Percentiles rank a stretch among this genome's conserved stretches.
phyloP scores from a whole-genome alignment of 768 basidiomycete species.

The Naganishia vaughanmartiniae region DNA sequence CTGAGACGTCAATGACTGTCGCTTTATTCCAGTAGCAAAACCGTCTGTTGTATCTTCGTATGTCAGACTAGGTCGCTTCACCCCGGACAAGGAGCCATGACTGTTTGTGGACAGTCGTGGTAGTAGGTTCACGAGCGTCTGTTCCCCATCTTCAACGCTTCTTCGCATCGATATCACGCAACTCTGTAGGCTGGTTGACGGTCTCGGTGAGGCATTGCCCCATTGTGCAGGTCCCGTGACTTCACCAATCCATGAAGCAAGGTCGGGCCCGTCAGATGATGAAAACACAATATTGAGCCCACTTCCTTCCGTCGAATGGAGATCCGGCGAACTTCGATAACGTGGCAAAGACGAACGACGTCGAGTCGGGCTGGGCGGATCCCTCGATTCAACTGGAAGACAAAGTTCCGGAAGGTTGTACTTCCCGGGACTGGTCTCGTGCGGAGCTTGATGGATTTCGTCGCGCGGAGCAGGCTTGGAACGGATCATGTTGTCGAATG shows the following conservation, averaged over 20 bases:
- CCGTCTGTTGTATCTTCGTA: not conserved
- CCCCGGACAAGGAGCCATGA: not conserved
- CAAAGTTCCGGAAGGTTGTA: not conserved
- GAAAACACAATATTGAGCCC: conserved; percentile 14
- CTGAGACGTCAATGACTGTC: not conserved
- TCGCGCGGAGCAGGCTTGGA: not conserved
- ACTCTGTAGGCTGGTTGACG: not conserved
- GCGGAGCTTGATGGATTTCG: not conserved
- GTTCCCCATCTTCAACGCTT: not conserved
- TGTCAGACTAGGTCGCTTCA: not conserved
- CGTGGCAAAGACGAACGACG: conserved; percentile 8
- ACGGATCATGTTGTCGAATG: not conserved
- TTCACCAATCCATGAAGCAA: not conserved
- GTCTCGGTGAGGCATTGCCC: too few relatives aligned
- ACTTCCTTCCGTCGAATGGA: not conserved
- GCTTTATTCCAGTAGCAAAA: not conserved
- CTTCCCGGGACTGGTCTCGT: conserved; percentile 1
- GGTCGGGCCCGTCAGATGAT: not conserved
- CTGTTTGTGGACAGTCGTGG: conserved; percentile 4
- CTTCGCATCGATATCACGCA: not conserved
- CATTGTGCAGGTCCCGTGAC: too few relatives aligned
- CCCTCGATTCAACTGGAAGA: not conserved
- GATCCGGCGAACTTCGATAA: conserved; percentile 18
- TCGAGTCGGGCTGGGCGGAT: conserved; percentile 17
- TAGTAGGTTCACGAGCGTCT: conserved; percentile 7